Evolutionary conservation across 805 yeast species (phyloP), one percentile per base, ranked within the genome.

Genomic region (Ogataea wickerhamii): DNA sequence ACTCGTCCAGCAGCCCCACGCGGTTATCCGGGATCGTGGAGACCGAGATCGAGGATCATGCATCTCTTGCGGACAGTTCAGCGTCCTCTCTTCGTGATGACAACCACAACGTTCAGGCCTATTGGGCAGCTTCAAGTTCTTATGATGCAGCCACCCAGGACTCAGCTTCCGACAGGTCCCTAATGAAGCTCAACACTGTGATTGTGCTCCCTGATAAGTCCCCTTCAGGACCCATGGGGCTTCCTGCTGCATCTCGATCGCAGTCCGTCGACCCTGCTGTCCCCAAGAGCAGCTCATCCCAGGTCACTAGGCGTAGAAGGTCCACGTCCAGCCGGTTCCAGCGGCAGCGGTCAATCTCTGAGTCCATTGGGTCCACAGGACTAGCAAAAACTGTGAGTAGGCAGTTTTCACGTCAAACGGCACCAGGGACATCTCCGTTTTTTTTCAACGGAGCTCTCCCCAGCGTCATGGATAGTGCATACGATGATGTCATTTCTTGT

Each of bases 401-500:
- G n/a, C 52, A 48, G 27, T 28, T 49, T 22, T 40, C 50, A 1
- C 39, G 40, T 13, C 42, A 38, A 11, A 29, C 38, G 10, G 36
- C 42, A 4, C 35, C 39, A 2, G 40, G 42, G 6, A 19, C 49
- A 6, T 25, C 44, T 19, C 41, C 51, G 4, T 49, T 47, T 29
- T 34, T 22, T 14, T 39, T 45, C 16, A 34, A 45, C 23, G 49
- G 38, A 7, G 25, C 34, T 8, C 22, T 46, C 4, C 52, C 52
- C 5, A 43, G 48, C 25, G 34, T 33, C 11, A 23, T 34, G 7
- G 33, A 32, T 18, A 38, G 24, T 11, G 34, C 32, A 11, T 40
- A 50, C 30, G 51, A 45, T 8, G 55, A 51, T 8, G 27, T 43
- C 5, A 36, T 51, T 3, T 51, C 56, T 3, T 27, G 41, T 18